Evolutionary conservation across 2,329 filamentous ascomycete species (phyloP), one percentile per base, ranked within the genome.

Genomic region (Sclerotiophoma versabilis): DNA sequence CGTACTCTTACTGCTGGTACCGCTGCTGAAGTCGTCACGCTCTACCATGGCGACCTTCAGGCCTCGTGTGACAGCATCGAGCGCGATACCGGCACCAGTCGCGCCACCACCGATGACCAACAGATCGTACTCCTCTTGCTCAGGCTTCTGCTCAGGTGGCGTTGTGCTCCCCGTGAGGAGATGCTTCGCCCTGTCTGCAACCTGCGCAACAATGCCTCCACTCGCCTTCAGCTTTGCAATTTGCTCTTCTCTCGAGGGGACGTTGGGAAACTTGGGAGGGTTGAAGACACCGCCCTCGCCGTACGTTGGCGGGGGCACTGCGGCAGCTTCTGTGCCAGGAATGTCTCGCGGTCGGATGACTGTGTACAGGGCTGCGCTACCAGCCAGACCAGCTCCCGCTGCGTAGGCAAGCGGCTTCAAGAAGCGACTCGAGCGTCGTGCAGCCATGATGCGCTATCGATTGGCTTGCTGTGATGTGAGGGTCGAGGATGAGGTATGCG

Each of bases 1-100:
- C 42, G 90, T 95, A 78, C 89, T 92, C 80, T 93, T 93, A 75
- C 88, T 91, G 79, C 89, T 92, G 33, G 90, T 93, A 25, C 91
- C 90, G 58, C 87, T 84, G 65, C 87, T 88, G 73, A 93, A 95
- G 76, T 95, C 90, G 73, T 93, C 91, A 58, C 90, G 83, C 77
- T 95, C 90, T 14, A 95, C 89, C 44, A 93, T 77, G 11, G 91
- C 90, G 54, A 95, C 90, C 76, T 87, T 91, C 66, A 93, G 78
- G 2, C 90, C 90, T 63, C 90, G 84, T 2, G 90, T 93, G 19
- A 87, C 88, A 29, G 90, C 90, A 75, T 95, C 90, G 38, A 95
- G 83, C 11, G 91, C 90, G 65, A 95, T 91, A 20, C 90, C 90
- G 5, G 90, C 83, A 12, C 90, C 90, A 2, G 91, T 93, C 12